Base-by-base conservation (phyloP, 306 rosid species). In the Biancaea sappan region DNA sequence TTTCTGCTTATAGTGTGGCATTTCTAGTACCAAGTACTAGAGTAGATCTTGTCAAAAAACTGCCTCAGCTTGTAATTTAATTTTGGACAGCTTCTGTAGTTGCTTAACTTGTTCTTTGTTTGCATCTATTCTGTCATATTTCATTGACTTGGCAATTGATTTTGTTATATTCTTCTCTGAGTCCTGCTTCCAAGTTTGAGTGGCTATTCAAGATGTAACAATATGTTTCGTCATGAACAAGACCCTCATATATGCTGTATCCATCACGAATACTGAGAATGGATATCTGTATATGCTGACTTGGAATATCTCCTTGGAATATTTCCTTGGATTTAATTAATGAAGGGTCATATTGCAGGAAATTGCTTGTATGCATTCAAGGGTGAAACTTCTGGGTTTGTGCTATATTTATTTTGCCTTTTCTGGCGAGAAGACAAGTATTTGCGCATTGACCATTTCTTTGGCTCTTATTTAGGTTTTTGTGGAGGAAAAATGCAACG, bases 401-500 rank as follows among this genome's bases (percentile, higher is more conserved):
- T 69, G 12, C 50, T 21, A 53, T 59, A 25, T 40, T 31, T 52
- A 29, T 76, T 13, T 60, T 71, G 37, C 58, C 16, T 38, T 41
- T 11, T 34, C 66, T 58, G 58, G 40, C 44, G 14, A 69, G 58
- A 51, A 41, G 19, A 0, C 41, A 6, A 26, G 25, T 58, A 73
- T 73, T 54, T 69, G 50, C 35, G 7, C 72, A 67, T 66, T 48
- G 73, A 54, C 25, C 22, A 21, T 26, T 43, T 57, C 9, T 47
- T 12, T 77, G 51, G 34, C 37, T 35, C 50, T 66, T 15, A 44
- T 77, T 22, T 81, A 94, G 99, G 88, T 94, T 94, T 84, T 81
- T 94, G 86, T 94, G 99, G 99, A 88, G 99, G 84, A 87, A 92
- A 77, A 94, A 90, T 90, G 96, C 82, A 54, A 92, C 96, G 44